Percentiles rank a stretch among this genome's conserved stretches.
phyloP scores from a whole-genome alignment of 1,284 basidiomycete genomes.

The Pseudozyma hubeiensis region DNA sequence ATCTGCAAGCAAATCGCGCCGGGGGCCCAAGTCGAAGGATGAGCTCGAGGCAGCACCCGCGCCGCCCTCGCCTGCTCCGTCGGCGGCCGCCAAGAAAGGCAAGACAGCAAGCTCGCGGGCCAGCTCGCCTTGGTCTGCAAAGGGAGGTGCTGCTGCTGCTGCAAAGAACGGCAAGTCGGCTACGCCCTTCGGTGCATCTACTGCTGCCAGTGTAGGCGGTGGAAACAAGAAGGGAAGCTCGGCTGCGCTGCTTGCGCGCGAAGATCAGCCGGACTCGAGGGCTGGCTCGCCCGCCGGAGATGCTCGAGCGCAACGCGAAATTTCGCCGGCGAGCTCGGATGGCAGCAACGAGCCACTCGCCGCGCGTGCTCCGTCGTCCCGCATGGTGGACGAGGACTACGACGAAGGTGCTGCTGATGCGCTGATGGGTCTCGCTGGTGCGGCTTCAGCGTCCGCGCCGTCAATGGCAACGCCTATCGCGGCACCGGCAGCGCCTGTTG shows the following conservation, averaged over 20 bases:
- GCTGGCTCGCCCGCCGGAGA: slow-evolving; percentile 26
- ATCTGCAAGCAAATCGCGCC: slow-evolving; percentile 30
- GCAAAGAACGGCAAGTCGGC: slow-evolving; percentile 29
- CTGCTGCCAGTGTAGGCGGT: slow-evolving; percentile 2
- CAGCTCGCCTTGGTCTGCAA: slow-evolving; percentile 48
- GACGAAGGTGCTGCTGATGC: slow-evolving; percentile 67
- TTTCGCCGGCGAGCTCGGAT: slow-evolving; percentile 51
- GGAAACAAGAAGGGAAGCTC: slow-evolving; percentile 28
- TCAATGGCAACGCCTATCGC: slow-evolving; percentile 8
- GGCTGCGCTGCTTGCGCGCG: slow-evolving; percentile 26
- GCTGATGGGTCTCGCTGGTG: slow-evolving; percentile 67
- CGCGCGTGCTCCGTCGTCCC: slow-evolving; percentile 38
- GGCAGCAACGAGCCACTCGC: slow-evolving; percentile 57
- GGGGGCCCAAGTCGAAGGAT: slow-evolving; percentile 43
- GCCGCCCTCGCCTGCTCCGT: slow-evolving; percentile 44
- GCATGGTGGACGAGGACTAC: slow-evolving; percentile 65
- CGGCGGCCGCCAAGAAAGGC: slow-evolving; percentile 44
- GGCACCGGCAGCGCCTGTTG: slow-evolving; percentile 9
- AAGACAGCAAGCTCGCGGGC: slow-evolving; percentile 42
- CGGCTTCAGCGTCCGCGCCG: slow-evolving; percentile 47
- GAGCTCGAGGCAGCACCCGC: slow-evolving; percentile 35
- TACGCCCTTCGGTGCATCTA: neutral
- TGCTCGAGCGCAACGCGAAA: slow-evolving; percentile 26
- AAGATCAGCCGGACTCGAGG: slow-evolving; percentile 26
- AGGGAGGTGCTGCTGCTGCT: slow-evolving; percentile 18